These are phyloP conservation scores for Diutina rugosa DNA, from an alignment of 1,139 yeast species.

Conservation along the genomic window DNA sequence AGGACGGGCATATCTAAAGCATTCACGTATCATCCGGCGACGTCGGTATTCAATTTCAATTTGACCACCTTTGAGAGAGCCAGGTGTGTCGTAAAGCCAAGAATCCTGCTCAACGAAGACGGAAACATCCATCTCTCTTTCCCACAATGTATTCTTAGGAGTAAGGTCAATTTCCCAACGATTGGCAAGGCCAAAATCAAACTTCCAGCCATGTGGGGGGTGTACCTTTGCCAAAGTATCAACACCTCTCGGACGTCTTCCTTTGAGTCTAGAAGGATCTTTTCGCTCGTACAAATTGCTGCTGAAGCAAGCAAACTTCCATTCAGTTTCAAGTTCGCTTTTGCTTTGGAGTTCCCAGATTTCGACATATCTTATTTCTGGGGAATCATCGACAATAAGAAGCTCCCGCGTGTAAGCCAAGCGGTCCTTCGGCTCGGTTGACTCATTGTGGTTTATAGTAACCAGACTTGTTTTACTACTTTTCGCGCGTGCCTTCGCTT, in stretches of 20 bases:
- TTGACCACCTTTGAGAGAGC: not conserved
- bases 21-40: constrained; percentile 7
- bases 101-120: constrained; percentile 23
- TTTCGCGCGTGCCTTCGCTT: not conserved
- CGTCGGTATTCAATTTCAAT: constrained; percentile 6
- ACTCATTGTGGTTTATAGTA: not conserved
- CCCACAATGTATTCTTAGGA: constrained; percentile 39
- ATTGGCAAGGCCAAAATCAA: constrained; percentile 37
- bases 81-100: constrained; percentile 24
- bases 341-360: constrained; percentile 63
- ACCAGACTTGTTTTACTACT: not conserved
- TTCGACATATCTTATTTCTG: constrained; percentile 52
- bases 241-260: constrained; percentile 56
- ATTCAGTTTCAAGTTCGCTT: constrained; percentile 45
- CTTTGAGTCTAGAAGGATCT: constrained; percentile 40
- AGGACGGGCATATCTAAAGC: constrained; percentile 7
- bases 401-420: not conserved
- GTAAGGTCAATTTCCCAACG: constrained; percentile 57
- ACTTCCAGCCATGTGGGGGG: constrained; percentile 71
- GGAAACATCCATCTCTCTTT: constrained; percentile 18
- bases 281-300: constrained; percentile 35
- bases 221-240: constrained; percentile 38
- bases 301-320: constrained; percentile 32
- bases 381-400: constrained; percentile 55
- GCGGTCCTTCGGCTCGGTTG: not conserved